A percentile compares a stretch with the other conserved stretches of the same genome.
phyloP scores from a whole-genome alignment of 306 rosid genomes.

The Casuarina glauca region DNA sequence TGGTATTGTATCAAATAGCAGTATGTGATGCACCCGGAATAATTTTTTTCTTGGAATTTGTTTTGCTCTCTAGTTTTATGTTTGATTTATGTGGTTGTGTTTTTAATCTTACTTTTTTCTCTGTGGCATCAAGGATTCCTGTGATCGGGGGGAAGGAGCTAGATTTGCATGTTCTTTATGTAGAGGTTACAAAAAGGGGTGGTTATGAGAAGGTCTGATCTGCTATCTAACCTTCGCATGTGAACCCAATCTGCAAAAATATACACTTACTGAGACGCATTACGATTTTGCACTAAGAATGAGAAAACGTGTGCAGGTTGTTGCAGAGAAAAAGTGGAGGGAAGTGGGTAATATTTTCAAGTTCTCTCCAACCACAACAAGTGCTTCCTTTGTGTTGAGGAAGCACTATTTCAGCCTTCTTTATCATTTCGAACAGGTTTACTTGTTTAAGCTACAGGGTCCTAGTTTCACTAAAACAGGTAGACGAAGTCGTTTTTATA shows the following conservation, averaged over 20 bases:
- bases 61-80: background rate
- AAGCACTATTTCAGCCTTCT: constrained; percentile 84
- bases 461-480: constrained; percentile 63
- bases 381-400: constrained; percentile 89
- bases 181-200: constrained; percentile 84
- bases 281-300: background rate
- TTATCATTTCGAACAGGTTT: constrained; percentile 84
- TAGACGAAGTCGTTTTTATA: constrained; percentile 6
- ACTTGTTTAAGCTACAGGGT: constrained; percentile 66
- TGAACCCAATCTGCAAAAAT: background rate
- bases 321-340: constrained; percentile 98
- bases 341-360: constrained; percentile 83
- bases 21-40: constrained; percentile 17
- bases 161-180: constrained; percentile 84
- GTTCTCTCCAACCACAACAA: constrained; percentile 86
- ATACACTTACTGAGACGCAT: background rate
- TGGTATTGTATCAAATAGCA: background rate
- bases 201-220: constrained; percentile 80
- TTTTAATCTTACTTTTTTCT: constrained; percentile 15
- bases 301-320: constrained; percentile 49
- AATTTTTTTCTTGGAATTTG: background rate
- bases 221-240: background rate
- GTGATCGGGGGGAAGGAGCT: constrained; percentile 98
- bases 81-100: background rate
- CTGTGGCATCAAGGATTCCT: constrained; percentile 65